Base-by-base conservation (phyloP, 2,329 filamentous ascomycete species). In the Phaeosphaeria sp. region DNA sequence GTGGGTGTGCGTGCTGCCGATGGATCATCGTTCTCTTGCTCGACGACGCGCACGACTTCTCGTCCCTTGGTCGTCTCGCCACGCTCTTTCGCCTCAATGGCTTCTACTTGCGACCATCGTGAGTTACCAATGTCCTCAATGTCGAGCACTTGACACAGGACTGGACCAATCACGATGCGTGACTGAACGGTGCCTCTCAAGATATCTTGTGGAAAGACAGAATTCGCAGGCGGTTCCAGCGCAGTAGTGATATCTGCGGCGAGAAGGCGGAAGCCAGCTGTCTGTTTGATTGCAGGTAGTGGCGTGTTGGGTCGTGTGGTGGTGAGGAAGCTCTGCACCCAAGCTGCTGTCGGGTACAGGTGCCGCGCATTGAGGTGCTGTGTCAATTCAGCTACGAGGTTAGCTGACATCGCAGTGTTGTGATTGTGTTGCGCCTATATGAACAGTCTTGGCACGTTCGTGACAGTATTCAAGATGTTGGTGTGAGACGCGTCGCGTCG, bases 81-180 rank as follows among this genome's bases (percentile, higher is more conserved):
- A 13, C 90, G 84, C 69, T 90, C 87, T 45, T 88, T 81, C 44
- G 88, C 85, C 75, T 94, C 91, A 6, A 95, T 86, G 33, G 89
- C 87, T 75, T 97, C 92, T 30, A 97, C 85, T 76, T 97, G 92
- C 63, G 92, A 89, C 92, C 93, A 96, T 51, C 90, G 85, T 67
- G 90, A 92, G 51, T 86, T 84, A 2, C 89, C 85, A 20, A 98
- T 84, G 72, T 98, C 93, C 72, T 96, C 90, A 7, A 98, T 83
- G 67, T 96, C 93, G 1, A 97, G 80, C 0, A 98, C 86, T 76
- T 98, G 95, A 1, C 95, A 89, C 2, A 89, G 82, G 0, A 94
- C 82, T 30, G 91, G 86, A 1, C 82, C 83, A 0, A 79, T 59
- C 0, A 98, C 79, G 0, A 77, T 79, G 3, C 80, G 77, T 57